Evolutionary conservation across 768 basidiomycete species (phyloP).

Genomic region (Phlegmacium glaucopus): DNA sequence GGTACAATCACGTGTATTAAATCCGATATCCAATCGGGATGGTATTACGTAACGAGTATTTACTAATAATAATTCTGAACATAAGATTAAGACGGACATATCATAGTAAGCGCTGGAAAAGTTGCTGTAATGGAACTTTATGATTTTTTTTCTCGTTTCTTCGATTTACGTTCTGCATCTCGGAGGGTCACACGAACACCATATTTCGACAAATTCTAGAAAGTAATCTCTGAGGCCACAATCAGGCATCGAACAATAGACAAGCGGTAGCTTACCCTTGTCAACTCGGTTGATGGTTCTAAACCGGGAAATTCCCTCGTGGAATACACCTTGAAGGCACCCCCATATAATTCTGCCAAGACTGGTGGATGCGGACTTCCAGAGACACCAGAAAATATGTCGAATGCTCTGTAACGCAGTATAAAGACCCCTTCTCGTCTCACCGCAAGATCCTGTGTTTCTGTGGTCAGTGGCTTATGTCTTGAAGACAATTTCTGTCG

Average conservation of each 20-base stretch:
- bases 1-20: too few species aligned
- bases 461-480: neutral
- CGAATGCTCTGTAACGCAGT: constrained; percentile 70
- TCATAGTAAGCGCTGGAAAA: too few species aligned
- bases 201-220: constrained; percentile 33
- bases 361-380: constrained; percentile 34
- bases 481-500: too few species aligned
- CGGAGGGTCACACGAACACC: constrained; percentile 39
- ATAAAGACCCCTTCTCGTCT: constrained; percentile 63
- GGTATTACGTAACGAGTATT: too few species aligned
- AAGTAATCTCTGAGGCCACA: neutral
- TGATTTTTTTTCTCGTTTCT: constrained; percentile 24
- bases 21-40: too few species aligned
- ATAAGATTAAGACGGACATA: too few species aligned
- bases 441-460: constrained; percentile 61
- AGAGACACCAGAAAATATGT: constrained; percentile 42
- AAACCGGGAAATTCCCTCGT: constrained; percentile 76
- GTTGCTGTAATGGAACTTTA: neutral
- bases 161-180: constrained; percentile 37
- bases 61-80: too few species aligned
- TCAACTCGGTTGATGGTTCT: constrained; percentile 64
- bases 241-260: neutral
- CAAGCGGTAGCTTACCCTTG: constrained; percentile 42
- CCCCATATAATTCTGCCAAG: constrained; percentile 65
- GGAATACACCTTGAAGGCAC: constrained; percentile 64